Conservation (phyloP, 1,284 basidiomycete species). For the Microbotryomycetes sp. region DNA sequence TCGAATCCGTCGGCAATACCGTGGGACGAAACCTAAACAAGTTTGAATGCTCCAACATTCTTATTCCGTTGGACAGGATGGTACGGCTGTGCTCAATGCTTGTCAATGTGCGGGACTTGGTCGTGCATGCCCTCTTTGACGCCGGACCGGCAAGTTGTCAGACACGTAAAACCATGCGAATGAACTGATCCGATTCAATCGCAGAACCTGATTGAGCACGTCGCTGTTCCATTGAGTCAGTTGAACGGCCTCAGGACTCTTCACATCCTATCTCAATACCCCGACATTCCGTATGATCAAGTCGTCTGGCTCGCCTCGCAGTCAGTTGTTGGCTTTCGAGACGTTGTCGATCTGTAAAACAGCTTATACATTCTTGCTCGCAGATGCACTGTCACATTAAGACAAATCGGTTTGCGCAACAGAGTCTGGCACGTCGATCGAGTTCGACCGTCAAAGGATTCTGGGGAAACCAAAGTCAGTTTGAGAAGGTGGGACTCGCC, state of each 20-base stretch:
- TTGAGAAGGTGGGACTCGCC: conserved; percentile 21
- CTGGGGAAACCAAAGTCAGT: conserved; percentile 11
- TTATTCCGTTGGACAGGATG: conserved; percentile 8
- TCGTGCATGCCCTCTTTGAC: conserved; percentile 14
- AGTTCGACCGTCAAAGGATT: background rate
- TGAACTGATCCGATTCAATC: too few relatives aligned
- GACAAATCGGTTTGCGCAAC: conserved; percentile 29
- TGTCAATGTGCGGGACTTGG: conserved; percentile 13
- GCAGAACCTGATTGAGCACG: background rate
- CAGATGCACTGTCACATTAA: conserved; percentile 18
- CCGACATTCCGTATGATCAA: conserved; percentile 9
- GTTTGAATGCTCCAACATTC: conserved; percentile 23
- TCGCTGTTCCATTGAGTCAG: background rate
- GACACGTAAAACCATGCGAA: background rate
- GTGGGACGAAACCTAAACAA: conserved; percentile 10
- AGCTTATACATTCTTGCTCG: background rate
- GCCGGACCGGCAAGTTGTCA: conserved; percentile 13
- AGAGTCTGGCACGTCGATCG: conserved; percentile 29
- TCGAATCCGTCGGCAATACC: background rate
- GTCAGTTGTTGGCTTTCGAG: conserved; percentile 4
- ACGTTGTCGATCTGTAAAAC: too few relatives aligned
- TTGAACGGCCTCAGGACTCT: conserved; percentile 10
- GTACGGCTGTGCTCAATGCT: background rate
- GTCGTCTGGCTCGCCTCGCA: conserved; percentile 12
- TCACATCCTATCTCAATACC: conserved; percentile 20